Base-by-base conservation (phyloP, 345 rosid species). In the Ailanthus altissimus region DNA sequence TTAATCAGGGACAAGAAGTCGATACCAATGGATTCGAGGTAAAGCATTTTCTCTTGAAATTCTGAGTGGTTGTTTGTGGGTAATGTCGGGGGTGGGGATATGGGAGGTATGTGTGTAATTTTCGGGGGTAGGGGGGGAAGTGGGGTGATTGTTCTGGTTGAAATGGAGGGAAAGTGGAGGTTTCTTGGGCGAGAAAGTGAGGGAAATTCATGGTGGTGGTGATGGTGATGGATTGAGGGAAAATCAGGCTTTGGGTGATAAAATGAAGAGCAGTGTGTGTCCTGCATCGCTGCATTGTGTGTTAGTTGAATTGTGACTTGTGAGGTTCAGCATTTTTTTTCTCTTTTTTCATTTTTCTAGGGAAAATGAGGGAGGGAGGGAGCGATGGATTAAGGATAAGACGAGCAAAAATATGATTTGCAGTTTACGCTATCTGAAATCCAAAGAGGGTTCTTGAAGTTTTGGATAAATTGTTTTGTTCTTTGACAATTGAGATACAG, bases 21-120 rank as follows among this genome's bases (percentile, higher is more conserved):
- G 79, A 94, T 80, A 58, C 98, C 97, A 36, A 92, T 69, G 16
- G 97, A 89, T 43, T 94, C 98, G 23, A 94, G 90, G 85, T 85
- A 94, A 38, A 92, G 88, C 76, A 91, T 76, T 75, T 91, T 94
- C 46, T 90, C 91, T 79, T 85, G 88, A 82, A 94, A 86, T 0
- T 89, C 87, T 36, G 86, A 32, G 78, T 57, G 80, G 82, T 83
- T 69, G 78, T 18, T 26, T 6, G 76, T 60, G 42, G 14, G 70
- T 71, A 40, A 65, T 0, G 80, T 77, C 0, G 79, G 64, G 15
- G 85, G 76, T 5, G 79, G 72, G 36, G 80, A 62, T 49, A 65
- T 1, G 50, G 84, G 26, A 38, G 88, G 64, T 46, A 54, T 50
- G 67, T 85, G 79, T 1, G 80, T 70, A 49, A 77, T 65, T 54